Evolutionary conservation across 306 rosid genomes (phyloP).

Genomic region (Castanopsis chinensis): DNA sequence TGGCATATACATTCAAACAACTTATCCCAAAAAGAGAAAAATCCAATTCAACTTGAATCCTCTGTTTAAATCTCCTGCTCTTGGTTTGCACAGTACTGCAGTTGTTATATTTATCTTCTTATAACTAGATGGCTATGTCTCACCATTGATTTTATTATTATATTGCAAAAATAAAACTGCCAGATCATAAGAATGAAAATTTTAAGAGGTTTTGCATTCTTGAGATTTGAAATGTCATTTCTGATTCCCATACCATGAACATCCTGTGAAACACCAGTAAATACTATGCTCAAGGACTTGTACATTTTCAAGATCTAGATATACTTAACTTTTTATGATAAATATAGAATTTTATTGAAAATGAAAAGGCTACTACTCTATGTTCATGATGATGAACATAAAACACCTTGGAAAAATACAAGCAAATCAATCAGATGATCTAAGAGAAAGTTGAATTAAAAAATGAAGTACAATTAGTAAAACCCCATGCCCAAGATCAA

Average conservation of each 20-base stretch:
- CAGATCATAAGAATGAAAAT: too few relatives aligned
- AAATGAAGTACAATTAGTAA: too few relatives aligned
- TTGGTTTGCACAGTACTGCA: background rate
- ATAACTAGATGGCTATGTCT: background rate
- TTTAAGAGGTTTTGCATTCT: background rate
- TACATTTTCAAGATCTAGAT: too few relatives aligned
- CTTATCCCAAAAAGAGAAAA: background rate
- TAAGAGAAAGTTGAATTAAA: too few relatives aligned
- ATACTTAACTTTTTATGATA: too few relatives aligned
- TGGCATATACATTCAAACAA: background rate
- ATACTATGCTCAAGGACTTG: too few relatives aligned
- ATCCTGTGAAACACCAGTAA: background rate
- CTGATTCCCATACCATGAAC: background rate
- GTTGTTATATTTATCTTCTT: background rate
- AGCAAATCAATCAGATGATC: too few relatives aligned
- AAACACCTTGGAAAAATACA: too few relatives aligned
- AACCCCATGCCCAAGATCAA: too few relatives aligned
- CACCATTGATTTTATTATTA: background rate
- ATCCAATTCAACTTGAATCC: background rate
- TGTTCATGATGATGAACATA: too few relatives aligned
- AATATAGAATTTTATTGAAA: background rate
- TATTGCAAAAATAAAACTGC: background rate
- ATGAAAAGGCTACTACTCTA: too few relatives aligned
- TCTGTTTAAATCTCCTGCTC: background rate
- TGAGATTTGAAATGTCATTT: background rate